Conservation (phyloP, 164 flowering plant genomes). For the Stephania cephalantha region DNA sequence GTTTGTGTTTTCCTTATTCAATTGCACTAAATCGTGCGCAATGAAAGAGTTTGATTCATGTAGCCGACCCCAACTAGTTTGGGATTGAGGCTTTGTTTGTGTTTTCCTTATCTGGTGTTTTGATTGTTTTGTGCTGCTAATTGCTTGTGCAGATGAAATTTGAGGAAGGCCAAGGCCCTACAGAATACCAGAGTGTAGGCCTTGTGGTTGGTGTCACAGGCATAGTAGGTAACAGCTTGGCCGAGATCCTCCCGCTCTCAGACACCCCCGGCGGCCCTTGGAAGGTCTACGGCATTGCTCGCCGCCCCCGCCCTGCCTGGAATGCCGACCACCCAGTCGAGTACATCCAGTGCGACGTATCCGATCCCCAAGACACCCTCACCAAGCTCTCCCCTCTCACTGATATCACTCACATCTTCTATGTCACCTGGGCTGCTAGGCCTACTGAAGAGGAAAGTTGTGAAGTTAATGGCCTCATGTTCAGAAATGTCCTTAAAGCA, state of each 20-base stretch:
- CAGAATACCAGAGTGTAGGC: constrained; percentile 47
- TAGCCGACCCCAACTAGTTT: no score
- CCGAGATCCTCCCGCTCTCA: constrained; percentile 72
- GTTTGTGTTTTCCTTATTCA: neutral
- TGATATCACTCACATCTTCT: constrained; percentile 54
- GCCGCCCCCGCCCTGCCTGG: constrained; percentile 64
- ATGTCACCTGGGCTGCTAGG: constrained; percentile 7
- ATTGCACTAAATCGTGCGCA: no score
- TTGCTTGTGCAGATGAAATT: constrained; percentile 41
- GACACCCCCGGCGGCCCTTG: constrained; percentile 88
- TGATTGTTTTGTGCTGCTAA: no score
- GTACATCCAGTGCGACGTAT: constrained; percentile 69
- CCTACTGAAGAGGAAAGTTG: constrained; percentile 45
- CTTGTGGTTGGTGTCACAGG: constrained; percentile 77
- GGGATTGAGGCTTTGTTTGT: neutral
- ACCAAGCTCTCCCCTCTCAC: constrained; percentile 50
- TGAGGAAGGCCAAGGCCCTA: constrained; percentile 41
- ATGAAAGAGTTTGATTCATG: no score
- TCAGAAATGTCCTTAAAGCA: constrained; percentile 51
- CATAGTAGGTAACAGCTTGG: constrained; percentile 79
- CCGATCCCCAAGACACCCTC: constrained; percentile 33
- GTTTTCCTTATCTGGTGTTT: neutral
- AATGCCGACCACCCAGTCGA: constrained; percentile 49
- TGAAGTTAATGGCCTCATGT: constrained; percentile 50
- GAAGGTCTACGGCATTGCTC: constrained; percentile 82